These are phyloP conservation scores for Pezicula carpinea DNA, from an alignment of 2,329 filamentous ascomycete genomes.

Conservation along the genomic window DNA sequence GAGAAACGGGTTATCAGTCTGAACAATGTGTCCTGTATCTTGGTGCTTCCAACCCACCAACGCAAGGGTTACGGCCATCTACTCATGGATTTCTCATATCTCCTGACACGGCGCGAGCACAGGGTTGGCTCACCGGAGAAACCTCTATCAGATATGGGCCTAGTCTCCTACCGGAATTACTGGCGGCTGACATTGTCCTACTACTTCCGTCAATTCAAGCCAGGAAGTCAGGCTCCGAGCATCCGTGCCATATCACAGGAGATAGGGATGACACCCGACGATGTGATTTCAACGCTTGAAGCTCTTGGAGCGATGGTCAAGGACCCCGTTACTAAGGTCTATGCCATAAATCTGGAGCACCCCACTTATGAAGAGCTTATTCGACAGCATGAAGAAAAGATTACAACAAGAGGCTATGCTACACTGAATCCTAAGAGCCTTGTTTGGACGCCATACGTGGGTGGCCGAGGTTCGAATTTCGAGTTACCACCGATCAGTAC, in stretches of 20 bases:
- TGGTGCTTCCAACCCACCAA: conserved; percentile 94
- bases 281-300: conserved; percentile 91
- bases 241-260: conserved; percentile 73
- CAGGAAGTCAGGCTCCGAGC: conserved; percentile 47
- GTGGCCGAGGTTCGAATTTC: conserved; percentile 82
- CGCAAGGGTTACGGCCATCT: conserved; percentile 96
- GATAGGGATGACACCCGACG: conserved; percentile 93
- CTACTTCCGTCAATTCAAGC: conserved; percentile 65
- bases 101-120: conserved; percentile 85
- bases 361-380: conserved; percentile 85
- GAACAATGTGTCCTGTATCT: conserved; percentile 96
- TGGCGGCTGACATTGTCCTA: conserved; percentile 88
- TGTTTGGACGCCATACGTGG: conserved; percentile 95
- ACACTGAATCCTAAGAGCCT: conserved; percentile 75
- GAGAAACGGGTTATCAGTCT: conserved; percentile 92
- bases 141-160: conserved; percentile 93
- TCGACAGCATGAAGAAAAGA: conserved; percentile 79
- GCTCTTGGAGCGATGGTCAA: conserved; percentile 83
- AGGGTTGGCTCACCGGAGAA: conserved; percentile 97
- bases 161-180: conserved; percentile 96
- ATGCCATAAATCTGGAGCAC: conserved; percentile 83
- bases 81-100: conserved; percentile 96
- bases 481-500: conserved; percentile 79
- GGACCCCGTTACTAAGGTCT: conserved; percentile 82
- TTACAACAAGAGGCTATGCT: conserved; percentile 56